Evolutionary conservation across 2,329 filamentous ascomycete species (phyloP), one percentile per base, ranked within the genome.

Genomic region (Aspergillus tubingensis): DNA sequence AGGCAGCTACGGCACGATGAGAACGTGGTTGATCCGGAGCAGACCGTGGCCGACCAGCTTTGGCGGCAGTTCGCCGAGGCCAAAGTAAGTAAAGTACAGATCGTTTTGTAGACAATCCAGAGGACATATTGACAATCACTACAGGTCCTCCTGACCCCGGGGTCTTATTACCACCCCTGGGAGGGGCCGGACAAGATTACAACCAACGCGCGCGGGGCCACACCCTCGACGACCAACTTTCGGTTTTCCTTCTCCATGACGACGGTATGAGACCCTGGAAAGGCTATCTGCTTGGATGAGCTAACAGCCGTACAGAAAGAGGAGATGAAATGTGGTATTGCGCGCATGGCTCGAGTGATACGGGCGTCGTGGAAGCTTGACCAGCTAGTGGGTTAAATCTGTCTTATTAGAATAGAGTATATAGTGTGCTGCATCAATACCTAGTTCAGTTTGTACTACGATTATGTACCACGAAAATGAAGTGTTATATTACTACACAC

Each of bases 181-280:
- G 27, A 51, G 30, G 48, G 48, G 1, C n/a, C 25, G 25, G 25
- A 19, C 8, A 51, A 51, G n/a, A 8, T 32, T 13, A 51, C 48
- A 8, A 51, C 48, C 6, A 3, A 51, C 5, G 27, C 48, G 13
- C 48, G 48, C n/a, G 48, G 23, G 3, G 48, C 48, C 2, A 32
- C 13, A 4, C 48, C 48, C 13, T 11, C 13, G n/a, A 32, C 30
- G n/a, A 51, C 48, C n/a, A 11, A 32, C n/a, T 51, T 32, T 32
- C 48, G 48, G 17, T 51, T 51, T 51, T 51, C 48, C 5, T 51
- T 51, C n/a, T 51, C 48, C 2, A 51, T 51, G 48, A 51, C 48
- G 48, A 51, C 48, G 48, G 48, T 51, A 51, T 30, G 48, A 25
- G 8, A 25, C 23, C n/a, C 21, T 32, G 15, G 0, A 5, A 10